These are phyloP conservation scores for Luffa aegyptiaca DNA, from an alignment of 306 rosid genomes.

Conservation along the genomic window DNA sequence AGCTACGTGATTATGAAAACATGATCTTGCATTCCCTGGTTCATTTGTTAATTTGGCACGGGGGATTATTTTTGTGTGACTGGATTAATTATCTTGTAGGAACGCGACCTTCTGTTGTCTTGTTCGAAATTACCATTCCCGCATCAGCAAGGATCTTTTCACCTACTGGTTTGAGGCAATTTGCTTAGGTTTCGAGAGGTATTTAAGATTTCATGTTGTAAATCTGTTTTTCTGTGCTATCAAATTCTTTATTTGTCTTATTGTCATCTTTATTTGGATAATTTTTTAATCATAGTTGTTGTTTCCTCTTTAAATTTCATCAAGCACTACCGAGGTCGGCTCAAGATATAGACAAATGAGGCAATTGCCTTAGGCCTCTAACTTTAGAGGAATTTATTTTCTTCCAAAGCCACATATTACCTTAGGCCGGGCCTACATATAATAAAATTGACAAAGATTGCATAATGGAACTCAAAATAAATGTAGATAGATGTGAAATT, in stretches of 20 bases:
- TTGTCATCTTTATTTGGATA: neutral
- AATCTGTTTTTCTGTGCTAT: neutral
- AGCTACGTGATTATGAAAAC: neutral
- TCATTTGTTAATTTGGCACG: neutral
- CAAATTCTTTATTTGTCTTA: neutral
- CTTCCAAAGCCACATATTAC: neutral
- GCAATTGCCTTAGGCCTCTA: neutral
- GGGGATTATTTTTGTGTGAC: neutral
- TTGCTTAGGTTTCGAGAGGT: slow-evolving; percentile 69
- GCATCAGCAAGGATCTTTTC: slow-evolving; percentile 49
- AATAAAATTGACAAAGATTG: neutral
- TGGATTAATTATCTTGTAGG: slow-evolving; percentile 33
- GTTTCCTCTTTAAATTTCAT: neutral
- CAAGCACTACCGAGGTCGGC: neutral
- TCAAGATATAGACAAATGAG: neutral
- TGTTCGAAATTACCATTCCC: slow-evolving; percentile 42
- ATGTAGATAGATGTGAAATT: neutral
- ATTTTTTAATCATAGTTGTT: neutral
- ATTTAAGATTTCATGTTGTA: slow-evolving; percentile 9
- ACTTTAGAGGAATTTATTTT: neutral
- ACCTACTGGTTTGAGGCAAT: slow-evolving; percentile 83
- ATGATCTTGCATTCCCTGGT: slow-evolving; percentile 1
- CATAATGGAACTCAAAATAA: neutral
- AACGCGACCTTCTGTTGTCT: slow-evolving; percentile 68
- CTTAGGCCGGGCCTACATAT: neutral